Evolutionary conservation across 1,284 basidiomycete genomes (phyloP).

Genomic region (Moniliophthora roreri): DNA sequence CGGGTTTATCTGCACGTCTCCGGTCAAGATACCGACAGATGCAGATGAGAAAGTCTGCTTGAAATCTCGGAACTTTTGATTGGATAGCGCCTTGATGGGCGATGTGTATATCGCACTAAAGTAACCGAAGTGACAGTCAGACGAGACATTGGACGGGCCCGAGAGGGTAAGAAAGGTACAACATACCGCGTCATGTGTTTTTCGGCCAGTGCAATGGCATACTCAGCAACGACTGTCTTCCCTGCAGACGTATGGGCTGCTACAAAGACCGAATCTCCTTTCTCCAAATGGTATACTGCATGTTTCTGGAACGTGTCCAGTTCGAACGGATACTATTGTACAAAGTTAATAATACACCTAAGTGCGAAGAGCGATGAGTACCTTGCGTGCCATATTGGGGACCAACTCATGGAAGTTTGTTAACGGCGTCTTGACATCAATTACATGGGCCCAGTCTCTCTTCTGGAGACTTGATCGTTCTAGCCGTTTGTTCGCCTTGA

Average conservation of each 20-base stretch:
- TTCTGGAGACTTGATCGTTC: constrained; percentile 60
- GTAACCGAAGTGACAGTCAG: constrained; percentile 5
- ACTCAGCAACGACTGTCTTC: constrained; percentile 99
- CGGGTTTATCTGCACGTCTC: constrained; percentile 99
- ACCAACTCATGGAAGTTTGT: constrained; percentile 87
- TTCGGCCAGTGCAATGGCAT: constrained; percentile 94
- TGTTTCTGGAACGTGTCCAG: constrained; percentile 83
- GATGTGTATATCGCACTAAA: constrained; percentile 95
- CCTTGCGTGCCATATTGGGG: constrained; percentile 89
- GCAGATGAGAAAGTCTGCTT: constrained; percentile 93
- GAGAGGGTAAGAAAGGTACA: constrained; percentile 6
- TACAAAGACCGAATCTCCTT: constrained; percentile 98
- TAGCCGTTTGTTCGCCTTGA: constrained; percentile 34
- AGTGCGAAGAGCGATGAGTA: constrained; percentile 23
- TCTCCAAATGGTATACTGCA: constrained; percentile 96
- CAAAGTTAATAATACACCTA: not conserved
- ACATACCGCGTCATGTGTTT: constrained; percentile 96
- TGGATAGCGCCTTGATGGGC: constrained; percentile 98
- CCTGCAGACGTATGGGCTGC: constrained; percentile 99
- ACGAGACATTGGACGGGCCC: constrained; percentile 10
- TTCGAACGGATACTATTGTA: constrained; percentile 40
- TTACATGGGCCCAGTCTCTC: constrained; percentile 97
- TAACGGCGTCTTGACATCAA: constrained; percentile 90
- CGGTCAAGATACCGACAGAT: constrained; percentile 95
- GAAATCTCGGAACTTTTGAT: constrained; percentile 99